Evolutionary conservation across 306 rosid species (phyloP).

Genomic region (Prunus mira): DNA sequence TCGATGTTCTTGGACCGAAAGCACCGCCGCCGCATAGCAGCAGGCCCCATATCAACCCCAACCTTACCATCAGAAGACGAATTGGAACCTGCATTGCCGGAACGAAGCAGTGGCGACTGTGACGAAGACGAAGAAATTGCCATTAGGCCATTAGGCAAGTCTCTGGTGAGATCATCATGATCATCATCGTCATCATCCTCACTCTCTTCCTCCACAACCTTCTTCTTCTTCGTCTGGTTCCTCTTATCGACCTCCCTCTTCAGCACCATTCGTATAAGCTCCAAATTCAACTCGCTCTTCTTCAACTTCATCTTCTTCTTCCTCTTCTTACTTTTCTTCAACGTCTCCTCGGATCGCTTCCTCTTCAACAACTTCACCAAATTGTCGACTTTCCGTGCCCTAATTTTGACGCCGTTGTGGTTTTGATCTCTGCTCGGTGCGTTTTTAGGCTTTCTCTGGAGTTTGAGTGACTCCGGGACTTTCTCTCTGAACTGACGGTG

Average conservation of each 20-base stretch:
- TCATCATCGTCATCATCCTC: conserved; percentile 45
- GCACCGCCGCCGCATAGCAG: conserved; percentile 39
- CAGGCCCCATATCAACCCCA: conserved; percentile 37
- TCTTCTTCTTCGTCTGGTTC: conserved; percentile 25
- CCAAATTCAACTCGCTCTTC: conserved; percentile 63
- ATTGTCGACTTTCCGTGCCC: conserved; percentile 47
- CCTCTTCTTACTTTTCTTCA: conserved; percentile 10
- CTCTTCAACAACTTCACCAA: conserved; percentile 47
- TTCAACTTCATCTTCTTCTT: conserved; percentile 42
- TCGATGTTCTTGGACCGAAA: conserved; percentile 93
- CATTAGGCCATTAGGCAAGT: conserved; percentile 88
- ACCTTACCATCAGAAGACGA: conserved; percentile 51
- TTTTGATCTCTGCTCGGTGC: conserved; percentile 30
- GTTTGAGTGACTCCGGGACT: conserved; percentile 86
- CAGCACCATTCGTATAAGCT: conserved; percentile 83
- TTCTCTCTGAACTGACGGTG: conserved; percentile 76
- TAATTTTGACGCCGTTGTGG: conserved; percentile 46
- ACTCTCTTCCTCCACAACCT: conserved; percentile 32
- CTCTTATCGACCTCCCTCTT: conserved; percentile 79
- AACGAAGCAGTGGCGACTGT: conserved; percentile 31
- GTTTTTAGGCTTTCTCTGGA: conserved; percentile 51
- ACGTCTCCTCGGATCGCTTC: conserved; percentile 45
- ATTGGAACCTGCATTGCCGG: conserved; percentile 59
- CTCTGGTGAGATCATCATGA: conserved; percentile 51
- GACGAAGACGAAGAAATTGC: conserved; percentile 67